Conservation (phyloP, 148 eudicot genomes). For the Camellia japonica region DNA sequence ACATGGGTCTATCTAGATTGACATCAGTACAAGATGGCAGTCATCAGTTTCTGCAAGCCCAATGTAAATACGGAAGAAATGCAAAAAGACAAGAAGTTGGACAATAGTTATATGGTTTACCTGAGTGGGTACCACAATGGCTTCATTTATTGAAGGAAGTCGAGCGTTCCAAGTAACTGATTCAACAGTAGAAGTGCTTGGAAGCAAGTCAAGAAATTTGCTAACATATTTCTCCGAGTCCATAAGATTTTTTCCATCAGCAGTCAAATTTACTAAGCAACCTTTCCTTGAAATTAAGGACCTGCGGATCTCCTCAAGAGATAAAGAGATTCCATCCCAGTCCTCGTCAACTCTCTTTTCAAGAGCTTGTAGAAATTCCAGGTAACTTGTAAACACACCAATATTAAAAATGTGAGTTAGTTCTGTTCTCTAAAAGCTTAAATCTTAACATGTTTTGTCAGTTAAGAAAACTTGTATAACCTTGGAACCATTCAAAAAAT, state of each 20-base stretch:
- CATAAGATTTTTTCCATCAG: slow-evolving; percentile 74
- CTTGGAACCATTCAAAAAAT: neutral
- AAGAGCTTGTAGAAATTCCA: slow-evolving; percentile 68
- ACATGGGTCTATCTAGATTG: neutral
- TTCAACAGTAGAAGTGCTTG: slow-evolving; percentile 42
- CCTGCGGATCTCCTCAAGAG: slow-evolving; percentile 90
- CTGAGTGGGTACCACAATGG: slow-evolving; percentile 94
- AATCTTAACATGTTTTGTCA: neutral
- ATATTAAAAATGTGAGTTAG: neutral
- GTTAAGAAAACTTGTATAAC: neutral
- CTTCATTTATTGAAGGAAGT: slow-evolving; percentile 75
- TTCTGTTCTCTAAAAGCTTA: neutral
- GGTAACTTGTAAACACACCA: slow-evolving; percentile 54
- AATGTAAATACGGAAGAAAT: neutral
- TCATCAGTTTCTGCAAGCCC: neutral
- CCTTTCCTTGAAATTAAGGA: slow-evolving; percentile 65
- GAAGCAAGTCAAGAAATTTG: slow-evolving; percentile 84
- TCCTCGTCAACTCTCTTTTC: slow-evolving; percentile 78
- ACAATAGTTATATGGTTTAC: slow-evolving; percentile 31
- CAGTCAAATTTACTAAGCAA: slow-evolving; percentile 85
- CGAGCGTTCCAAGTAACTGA: slow-evolving; percentile 64
- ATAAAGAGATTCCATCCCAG: slow-evolving; percentile 73
- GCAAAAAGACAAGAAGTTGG: neutral
- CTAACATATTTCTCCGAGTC: slow-evolving; percentile 64
- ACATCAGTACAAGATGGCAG: neutral